These are phyloP conservation scores for Claviceps africana DNA, from an alignment of 2,329 filamentous ascomycete species.

Conservation along the genomic window DNA sequence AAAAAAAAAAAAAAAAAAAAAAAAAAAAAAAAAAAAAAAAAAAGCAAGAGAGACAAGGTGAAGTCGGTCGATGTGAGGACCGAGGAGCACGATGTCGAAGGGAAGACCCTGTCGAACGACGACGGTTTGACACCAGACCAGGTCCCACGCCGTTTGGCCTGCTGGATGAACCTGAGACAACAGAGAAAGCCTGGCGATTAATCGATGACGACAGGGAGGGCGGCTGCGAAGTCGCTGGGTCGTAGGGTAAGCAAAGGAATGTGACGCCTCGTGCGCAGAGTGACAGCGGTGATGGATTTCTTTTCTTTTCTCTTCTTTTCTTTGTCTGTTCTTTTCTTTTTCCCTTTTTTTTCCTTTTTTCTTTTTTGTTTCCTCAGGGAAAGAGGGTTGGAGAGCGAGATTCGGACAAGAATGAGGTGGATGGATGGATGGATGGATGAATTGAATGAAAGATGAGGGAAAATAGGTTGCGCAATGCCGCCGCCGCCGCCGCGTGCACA, in stretches of 20 bases:
- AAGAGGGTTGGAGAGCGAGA: too few relatives aligned
- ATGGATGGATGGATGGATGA: too few relatives aligned
- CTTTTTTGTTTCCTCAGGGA: too few relatives aligned
- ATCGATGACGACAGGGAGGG: conserved; percentile 2
- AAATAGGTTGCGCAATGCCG: too few relatives aligned
- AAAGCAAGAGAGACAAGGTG: background rate
- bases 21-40: background rate
- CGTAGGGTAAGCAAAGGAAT: background rate
- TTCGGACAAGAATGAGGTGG: too few relatives aligned
- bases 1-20: background rate
- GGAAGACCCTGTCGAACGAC: background rate
- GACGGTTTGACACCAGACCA: background rate
- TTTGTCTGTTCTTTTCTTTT: too few relatives aligned
- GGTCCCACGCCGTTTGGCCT: background rate
- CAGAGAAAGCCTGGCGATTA: background rate
- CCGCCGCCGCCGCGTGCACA: too few relatives aligned
- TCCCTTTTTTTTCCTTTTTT: too few relatives aligned
- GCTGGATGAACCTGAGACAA: background rate
- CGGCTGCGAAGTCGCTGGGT: background rate
- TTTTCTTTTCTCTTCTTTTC: too few relatives aligned
- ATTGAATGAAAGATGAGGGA: too few relatives aligned
- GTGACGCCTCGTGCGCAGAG: background rate
- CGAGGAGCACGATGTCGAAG: background rate
- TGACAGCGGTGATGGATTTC: background rate
- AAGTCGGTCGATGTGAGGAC: background rate